These are phyloP conservation scores for Saussurea involucrata DNA, from an alignment of 129 eudicot species.

Conservation along the genomic window DNA sequence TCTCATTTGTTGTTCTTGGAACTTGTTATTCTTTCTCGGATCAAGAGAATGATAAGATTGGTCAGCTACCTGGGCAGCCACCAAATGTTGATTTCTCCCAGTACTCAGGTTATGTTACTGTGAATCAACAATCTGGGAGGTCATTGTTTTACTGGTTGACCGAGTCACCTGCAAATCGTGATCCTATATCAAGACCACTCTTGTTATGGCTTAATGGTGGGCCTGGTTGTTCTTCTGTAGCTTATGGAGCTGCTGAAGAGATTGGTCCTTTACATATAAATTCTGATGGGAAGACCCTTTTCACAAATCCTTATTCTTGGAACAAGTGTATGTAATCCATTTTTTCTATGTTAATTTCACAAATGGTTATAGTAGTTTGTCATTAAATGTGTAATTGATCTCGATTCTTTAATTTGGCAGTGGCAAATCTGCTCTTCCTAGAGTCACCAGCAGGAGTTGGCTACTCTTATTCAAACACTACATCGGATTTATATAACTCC, in stretches of 20 bases:
- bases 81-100: slow-evolving; percentile 65
- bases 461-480: slow-evolving; percentile 76
- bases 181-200: slow-evolving; percentile 73
- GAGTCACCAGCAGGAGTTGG: slow-evolving; percentile 99
- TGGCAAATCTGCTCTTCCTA: slow-evolving; percentile 95
- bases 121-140: slow-evolving; percentile 72
- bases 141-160: slow-evolving; percentile 93
- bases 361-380: not conserved
- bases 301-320: slow-evolving; percentile 82
- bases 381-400: slow-evolving; percentile 11
- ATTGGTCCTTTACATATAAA: slow-evolving; percentile 86
- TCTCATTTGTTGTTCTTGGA: slow-evolving; percentile 33
- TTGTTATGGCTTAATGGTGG: slow-evolving; percentile 99
- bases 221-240: slow-evolving; percentile 99
- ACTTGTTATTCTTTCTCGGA: slow-evolving; percentile 44
- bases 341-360: not conserved
- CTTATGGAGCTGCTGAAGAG: slow-evolving; percentile 99
- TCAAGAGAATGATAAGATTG: slow-evolving; percentile 76
- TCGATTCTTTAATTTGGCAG: slow-evolving; percentile 42
- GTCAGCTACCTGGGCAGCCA: slow-evolving; percentile 89
- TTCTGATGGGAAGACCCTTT: slow-evolving; percentile 81
- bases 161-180: slow-evolving; percentile 65
- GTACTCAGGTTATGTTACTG: slow-evolving; percentile 94
- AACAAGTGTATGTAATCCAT: slow-evolving; percentile 63
- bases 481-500: slow-evolving; percentile 72